Conservation (phyloP, 148 eudicot genomes). For the Rhododendron vialii region DNA sequence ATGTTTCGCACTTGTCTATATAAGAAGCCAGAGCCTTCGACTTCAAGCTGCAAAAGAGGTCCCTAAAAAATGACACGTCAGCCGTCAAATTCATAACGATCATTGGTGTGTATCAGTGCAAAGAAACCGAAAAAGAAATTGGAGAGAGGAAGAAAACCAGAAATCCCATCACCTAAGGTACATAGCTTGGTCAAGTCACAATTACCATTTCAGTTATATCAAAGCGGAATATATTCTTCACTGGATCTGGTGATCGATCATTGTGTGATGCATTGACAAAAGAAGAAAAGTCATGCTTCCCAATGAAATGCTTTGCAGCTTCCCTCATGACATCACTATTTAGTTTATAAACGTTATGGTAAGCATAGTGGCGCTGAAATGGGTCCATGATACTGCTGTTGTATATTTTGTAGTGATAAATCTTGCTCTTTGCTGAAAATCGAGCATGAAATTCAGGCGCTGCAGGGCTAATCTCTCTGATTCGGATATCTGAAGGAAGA, state of each 20-base stretch:
- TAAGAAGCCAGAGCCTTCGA: conserved; percentile 94
- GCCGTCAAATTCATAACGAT: background rate
- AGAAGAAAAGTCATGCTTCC: conserved; percentile 78
- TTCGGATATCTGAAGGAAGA: conserved; percentile 82
- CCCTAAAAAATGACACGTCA: conserved; percentile 47
- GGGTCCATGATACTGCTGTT: conserved; percentile 77
- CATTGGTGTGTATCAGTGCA: background rate
- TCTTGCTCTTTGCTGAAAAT: conserved; percentile 75
- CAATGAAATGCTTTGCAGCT: conserved; percentile 63
- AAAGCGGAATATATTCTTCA: conserved; percentile 66
- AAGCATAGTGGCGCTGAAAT: conserved; percentile 58
- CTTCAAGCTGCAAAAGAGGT: conserved; percentile 78
- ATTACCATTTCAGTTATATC: conserved; percentile 73
- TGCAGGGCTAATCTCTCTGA: conserved; percentile 75
- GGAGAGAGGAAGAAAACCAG: background rate
- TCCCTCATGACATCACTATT: conserved; percentile 61
- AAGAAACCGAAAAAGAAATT: background rate
- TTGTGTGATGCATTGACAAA: conserved; percentile 67
- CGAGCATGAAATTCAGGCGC: conserved; percentile 84
- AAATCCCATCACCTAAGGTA: background rate
- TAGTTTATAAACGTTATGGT: conserved; percentile 71
- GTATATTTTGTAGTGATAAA: conserved; percentile 73
- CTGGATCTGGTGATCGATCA: conserved; percentile 53
- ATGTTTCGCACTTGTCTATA: conserved; percentile 96
- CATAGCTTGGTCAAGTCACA: conserved; percentile 1